Base-by-base conservation (phyloP, 2,329 filamentous ascomycete species). In the Aspergillus eucalypticola region DNA sequence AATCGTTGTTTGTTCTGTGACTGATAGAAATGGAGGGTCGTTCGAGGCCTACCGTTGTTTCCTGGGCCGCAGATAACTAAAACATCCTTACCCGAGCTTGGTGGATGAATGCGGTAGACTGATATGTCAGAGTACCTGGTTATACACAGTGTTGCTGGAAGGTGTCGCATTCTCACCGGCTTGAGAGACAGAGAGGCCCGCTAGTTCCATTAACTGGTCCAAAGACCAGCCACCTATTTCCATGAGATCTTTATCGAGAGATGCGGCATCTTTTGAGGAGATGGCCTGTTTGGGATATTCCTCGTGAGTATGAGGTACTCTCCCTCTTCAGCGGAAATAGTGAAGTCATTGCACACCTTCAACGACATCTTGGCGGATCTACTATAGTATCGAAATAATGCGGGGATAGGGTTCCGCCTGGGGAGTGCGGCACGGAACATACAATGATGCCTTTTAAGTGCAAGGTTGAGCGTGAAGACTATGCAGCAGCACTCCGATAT, bases 171-270 rank as follows among this genome's bases (percentile, higher is more conserved):
- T n/a, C 81, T 60, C 73, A 93, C 92, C 88, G 54, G 90, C 92
- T 82, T 98, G 92, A 11, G 94, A 94, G 25, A 98, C 92, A 1
- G 92, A 93, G 0, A 99, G 83, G 0, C 95, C 95, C 46, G 95
- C 95, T 7, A 99, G 81, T 74, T 98, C 95, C 95, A 99, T 98
- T 52, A 99, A 82, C 77, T 99, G 95, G 73, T 98, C 95, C 58
- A 99, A 85, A 10, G 92, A 96, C 78, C 96, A 99, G 8, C 90
- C 92, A 41, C 86, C 86, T 0, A 88, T 86, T 10, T 86, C 85
- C 93, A 99, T 98, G 63, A 99, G 88, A 74, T 99, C 94, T 76
- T 91, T 88, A 74, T 99, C 95, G 17, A 99, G 85, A 51, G 91
- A 90, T 0, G 91, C 89, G 0, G 95, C 95, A 65, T 92, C 91